phyloP scores from a whole-genome alignment of 148 eudicot genomes.

The Cornus florida region DNA sequence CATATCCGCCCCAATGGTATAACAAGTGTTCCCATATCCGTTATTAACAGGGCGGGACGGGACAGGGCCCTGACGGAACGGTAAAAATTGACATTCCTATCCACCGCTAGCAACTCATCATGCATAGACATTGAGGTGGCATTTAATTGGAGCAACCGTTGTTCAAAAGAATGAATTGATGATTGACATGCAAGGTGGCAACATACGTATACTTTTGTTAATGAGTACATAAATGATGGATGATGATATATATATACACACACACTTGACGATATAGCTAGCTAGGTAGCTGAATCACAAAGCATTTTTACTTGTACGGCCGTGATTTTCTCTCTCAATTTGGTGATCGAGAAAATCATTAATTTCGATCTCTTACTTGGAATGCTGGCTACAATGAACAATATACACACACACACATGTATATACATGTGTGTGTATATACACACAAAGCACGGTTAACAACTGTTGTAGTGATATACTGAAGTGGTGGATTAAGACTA shows the following conservation, averaged over 20 bases:
- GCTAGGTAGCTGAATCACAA: neutral
- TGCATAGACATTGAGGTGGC: conserved; percentile 6
- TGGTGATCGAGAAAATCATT: too few relatives aligned
- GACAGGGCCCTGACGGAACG: too few relatives aligned
- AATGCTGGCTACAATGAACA: neutral
- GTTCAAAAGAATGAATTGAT: conserved; percentile 1
- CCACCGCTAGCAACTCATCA: too few relatives aligned
- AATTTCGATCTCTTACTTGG: neutral
- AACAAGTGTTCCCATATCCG: too few relatives aligned
- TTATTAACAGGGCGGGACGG: too few relatives aligned
- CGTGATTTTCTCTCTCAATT: too few relatives aligned
- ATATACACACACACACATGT: neutral
- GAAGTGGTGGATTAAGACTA: too few relatives aligned
- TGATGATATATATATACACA: neutral
- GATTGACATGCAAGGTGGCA: neutral
- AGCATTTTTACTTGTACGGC: neutral
- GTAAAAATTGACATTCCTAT: too few relatives aligned
- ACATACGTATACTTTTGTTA: neutral
- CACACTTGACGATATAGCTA: neutral
- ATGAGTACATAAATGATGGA: neutral
- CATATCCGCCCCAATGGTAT: too few relatives aligned
- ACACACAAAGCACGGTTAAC: neutral
- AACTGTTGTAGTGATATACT: too few relatives aligned
- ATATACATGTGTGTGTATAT: neutral
- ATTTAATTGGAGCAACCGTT: conserved; percentile 11